Base-by-base conservation (phyloP, 345 rosid genomes). In the Boechera stricta region DNA sequence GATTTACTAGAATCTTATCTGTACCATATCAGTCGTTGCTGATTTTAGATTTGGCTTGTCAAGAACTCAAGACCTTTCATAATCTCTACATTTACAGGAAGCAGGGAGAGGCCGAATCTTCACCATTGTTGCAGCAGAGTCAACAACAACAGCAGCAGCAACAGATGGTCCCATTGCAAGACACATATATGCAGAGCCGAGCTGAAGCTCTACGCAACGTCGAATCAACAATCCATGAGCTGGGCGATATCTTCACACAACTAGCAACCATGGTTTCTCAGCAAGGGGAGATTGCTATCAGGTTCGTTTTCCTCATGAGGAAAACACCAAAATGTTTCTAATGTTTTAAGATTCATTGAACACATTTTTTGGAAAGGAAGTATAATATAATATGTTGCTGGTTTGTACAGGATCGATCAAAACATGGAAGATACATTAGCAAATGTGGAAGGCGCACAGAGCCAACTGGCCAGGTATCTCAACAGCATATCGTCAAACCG, bases 251-350 rank as follows among this genome's bases (percentile, higher is more conserved):
- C 64, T 91, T 91, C 76, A 87, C 92, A 6, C 97, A 91, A 77
- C 84, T 91, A 36, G 94, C 94, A 59, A 89, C 91, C 47, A 86
- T 91, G 91, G 94, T 91, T 67, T 89, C 97, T 67, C 97, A 91
- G 73, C 97, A 91, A 83, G 97, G 97, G 69, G 92, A 89, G 83
- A 86, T 89, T 73, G 97, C 97, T 59, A 91, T 91, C 83, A 89
- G 94, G 97, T 91, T 75, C 15, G 57, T 44, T 66, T 39, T 64
- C 28, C 44, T 54, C 39, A 1, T 15, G 21, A 9, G 35, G 1
- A 12, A 38, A 58, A 51, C 64, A 24, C 56, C 15, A 33, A 12
- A 48, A 11, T 33, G 3, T 64, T 18, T 36, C 42, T 39, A 68
- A 10, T 69, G 33, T 63, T 55, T 32, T 18, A 35, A 18, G 38